Conservation (phyloP, 2,329 filamentous ascomycete species). For the Diaporthe caulivora region DNA sequence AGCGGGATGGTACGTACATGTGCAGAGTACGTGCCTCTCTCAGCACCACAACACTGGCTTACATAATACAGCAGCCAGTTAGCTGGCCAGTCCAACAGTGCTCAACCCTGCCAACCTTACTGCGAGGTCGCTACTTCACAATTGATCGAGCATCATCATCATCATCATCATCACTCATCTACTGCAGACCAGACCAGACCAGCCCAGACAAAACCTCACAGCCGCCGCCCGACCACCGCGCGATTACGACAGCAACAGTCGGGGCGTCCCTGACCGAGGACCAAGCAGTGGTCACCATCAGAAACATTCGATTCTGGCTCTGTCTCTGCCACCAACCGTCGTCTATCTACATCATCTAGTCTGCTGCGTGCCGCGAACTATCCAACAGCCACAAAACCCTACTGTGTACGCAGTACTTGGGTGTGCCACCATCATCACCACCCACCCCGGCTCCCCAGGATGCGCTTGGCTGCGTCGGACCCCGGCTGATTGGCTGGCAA, state of each 20-base stretch:
- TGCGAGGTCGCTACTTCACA: neutral
- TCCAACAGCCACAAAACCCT: neutral
- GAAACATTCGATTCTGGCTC: slow-evolving; percentile 11
- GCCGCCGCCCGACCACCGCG: neutral
- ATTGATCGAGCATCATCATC: too few relatives aligned
- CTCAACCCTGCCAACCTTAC: slow-evolving; percentile 23
- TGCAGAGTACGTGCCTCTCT: neutral
- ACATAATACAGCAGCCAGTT: neutral
- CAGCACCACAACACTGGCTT: neutral
- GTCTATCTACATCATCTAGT: neutral
- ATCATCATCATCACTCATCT: too few relatives aligned
- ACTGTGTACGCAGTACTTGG: too few relatives aligned
- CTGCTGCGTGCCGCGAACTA: too few relatives aligned
- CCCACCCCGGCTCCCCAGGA: slow-evolving; percentile 5
- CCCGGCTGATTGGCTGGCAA: slow-evolving; percentile 34
- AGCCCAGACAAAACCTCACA: neutral
- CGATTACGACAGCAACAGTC: neutral
- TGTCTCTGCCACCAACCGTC: neutral
- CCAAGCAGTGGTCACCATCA: neutral
- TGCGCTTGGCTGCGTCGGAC: slow-evolving; percentile 1
- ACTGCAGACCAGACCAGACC: too few relatives aligned
- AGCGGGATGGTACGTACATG: slow-evolving; percentile 9
- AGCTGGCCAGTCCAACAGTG: slow-evolving; percentile 1
- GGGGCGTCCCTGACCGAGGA: neutral
- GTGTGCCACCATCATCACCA: too few relatives aligned